Percentiles rank a stretch among this genome's conserved stretches.
phyloP scores from a whole-genome alignment of 805 yeast species.

The Yamadazyma ubonensis region DNA sequence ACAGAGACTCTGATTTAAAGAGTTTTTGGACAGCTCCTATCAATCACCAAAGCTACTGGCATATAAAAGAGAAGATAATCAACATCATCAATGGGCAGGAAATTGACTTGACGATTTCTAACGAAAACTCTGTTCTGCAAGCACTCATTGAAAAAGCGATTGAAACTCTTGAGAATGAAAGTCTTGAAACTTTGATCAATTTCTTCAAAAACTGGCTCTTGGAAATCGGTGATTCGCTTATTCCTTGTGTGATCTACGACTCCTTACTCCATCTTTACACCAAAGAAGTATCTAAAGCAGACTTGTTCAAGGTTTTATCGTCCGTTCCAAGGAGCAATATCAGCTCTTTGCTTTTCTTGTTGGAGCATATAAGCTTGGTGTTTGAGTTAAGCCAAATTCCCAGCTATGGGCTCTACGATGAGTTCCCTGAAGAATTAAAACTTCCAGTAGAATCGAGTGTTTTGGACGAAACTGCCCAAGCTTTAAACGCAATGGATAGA shows the following conservation, averaged over 20 bases:
- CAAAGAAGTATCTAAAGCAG: conserved; percentile 14
- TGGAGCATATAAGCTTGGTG: conserved; percentile 33
- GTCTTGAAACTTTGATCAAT: conserved; percentile 20
- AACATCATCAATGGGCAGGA: conserved; percentile 22
- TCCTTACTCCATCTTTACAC: conserved; percentile 15
- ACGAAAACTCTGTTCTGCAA: conserved; percentile 23
- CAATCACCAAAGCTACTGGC: conserved; percentile 35
- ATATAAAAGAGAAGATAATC: conserved; percentile 29
- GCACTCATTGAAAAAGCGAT: conserved; percentile 21
- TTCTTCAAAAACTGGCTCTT: conserved; percentile 41
- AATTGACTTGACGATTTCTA: conserved; percentile 9
- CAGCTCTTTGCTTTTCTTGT: conserved; percentile 32
- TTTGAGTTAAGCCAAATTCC: conserved; percentile 24
- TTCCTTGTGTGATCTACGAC: conserved; percentile 42
- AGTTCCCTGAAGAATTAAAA: conserved; percentile 17
- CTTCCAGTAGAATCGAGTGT: conserved; percentile 6
- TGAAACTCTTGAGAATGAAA: conserved; percentile 11
- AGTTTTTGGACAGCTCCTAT: conserved; percentile 31
- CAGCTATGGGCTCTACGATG: conserved; percentile 29
- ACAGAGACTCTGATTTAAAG: conserved; percentile 7
- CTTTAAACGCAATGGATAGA: conserved; percentile 34
- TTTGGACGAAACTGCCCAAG: conserved; percentile 8
- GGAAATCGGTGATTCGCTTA: conserved; percentile 40
- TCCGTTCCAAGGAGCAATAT: conserved; percentile 41
- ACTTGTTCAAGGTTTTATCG: conserved; percentile 26